Conservation (phyloP, 768 basidiomycete species). For the Strobilomyces echinocephalus region DNA sequence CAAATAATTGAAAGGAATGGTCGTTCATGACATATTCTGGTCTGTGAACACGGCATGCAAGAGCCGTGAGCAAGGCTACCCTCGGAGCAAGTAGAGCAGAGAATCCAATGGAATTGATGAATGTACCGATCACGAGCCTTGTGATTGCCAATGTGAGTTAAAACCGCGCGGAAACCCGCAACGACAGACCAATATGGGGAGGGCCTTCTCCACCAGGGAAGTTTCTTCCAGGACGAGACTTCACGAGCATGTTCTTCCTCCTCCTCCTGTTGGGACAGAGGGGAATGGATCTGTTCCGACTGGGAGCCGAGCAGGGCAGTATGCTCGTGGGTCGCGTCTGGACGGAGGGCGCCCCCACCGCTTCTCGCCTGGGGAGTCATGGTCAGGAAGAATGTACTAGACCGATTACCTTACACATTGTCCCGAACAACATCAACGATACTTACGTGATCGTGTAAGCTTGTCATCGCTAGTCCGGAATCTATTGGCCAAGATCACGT, state of each 20-base stretch:
- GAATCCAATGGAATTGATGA: conserved; percentile 52
- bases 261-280: conserved; percentile 19
- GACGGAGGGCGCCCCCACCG: conserved; percentile 35
- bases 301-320: conserved; percentile 28
- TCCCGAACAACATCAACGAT: too few species aligned
- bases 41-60: conserved; percentile 64
- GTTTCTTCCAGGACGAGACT: conserved; percentile 22
- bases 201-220: conserved; percentile 74
- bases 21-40: conserved; percentile 42
- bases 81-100: conserved; percentile 62
- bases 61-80: conserved; percentile 68
- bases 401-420: too few species aligned
- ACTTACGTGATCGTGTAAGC: not conserved
- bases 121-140: conserved; percentile 57
- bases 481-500: not conserved
- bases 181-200: conserved; percentile 65
- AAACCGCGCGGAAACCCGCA: not conserved
- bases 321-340: conserved; percentile 39
- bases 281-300: conserved; percentile 4
- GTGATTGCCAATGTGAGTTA: not conserved
- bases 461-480: too few species aligned
- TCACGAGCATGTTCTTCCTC: conserved; percentile 29
- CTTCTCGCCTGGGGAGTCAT: conserved; percentile 11
- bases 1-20: not conserved
- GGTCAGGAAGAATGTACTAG: not conserved